These are phyloP conservation scores for Suillus alpinus DNA, from an alignment of 768 basidiomycete species.

Conservation along the genomic window DNA sequence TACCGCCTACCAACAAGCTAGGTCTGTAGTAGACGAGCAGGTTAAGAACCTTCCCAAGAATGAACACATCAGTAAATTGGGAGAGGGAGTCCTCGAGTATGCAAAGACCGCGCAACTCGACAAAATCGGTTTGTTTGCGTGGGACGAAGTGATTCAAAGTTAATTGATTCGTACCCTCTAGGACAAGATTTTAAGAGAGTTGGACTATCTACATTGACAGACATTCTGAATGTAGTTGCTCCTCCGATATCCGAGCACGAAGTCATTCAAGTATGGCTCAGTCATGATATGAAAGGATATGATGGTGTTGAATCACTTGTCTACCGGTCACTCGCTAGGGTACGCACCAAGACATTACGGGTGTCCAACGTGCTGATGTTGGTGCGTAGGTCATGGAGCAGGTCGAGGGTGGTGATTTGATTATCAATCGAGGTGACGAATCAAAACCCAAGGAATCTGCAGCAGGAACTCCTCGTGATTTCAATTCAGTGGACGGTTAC, in stretches of 20 bases:
- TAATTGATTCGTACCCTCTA: constrained; percentile 31
- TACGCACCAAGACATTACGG: constrained; percentile 33
- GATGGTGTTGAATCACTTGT: constrained; percentile 94
- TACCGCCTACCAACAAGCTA: constrained; percentile 83
- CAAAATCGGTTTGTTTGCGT: constrained; percentile 64
- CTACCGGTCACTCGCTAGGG: constrained; percentile 81
- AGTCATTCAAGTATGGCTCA: constrained; percentile 93
- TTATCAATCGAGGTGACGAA: constrained; percentile 82
- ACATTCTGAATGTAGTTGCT: constrained; percentile 93
- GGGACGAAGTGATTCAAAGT: neutral
- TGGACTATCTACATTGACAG: constrained; percentile 84
- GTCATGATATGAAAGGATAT: constrained; percentile 96
- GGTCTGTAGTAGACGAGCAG: constrained; percentile 86
- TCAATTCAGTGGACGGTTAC: constrained; percentile 82
- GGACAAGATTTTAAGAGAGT: constrained; percentile 89
- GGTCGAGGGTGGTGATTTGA: constrained; percentile 87
- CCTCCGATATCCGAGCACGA: constrained; percentile 99
- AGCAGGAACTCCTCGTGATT: constrained; percentile 52
- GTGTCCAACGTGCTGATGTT: constrained; percentile 7
- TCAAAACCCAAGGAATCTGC: constrained; percentile 61
- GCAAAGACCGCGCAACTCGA: constrained; percentile 89
- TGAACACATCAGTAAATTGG: constrained; percentile 86
- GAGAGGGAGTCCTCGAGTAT: constrained; percentile 81
- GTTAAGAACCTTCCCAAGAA: constrained; percentile 85
- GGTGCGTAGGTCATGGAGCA: constrained; percentile 83